Base-by-base conservation (phyloP, 2,329 filamentous ascomycete genomes). In the Lasiodiplodia sp. region DNA sequence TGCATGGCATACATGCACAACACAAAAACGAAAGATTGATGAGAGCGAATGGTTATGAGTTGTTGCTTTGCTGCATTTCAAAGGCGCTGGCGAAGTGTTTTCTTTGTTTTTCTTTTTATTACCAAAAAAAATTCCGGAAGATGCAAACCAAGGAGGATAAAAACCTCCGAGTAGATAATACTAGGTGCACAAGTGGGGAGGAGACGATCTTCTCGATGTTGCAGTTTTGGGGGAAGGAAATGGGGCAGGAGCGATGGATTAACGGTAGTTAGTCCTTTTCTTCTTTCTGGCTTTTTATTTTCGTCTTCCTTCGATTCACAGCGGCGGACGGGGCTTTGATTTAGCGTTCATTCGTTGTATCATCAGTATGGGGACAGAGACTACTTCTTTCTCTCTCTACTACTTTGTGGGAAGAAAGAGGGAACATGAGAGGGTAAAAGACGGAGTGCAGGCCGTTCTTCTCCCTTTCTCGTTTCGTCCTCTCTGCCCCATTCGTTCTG, bases 51-150 rank as follows among this genome's bases (percentile, higher is more conserved):
- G 38, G 28, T 25, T 16, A 58, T 28, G 55, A 58, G 65, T 52
- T 40, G 51, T 37, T 53, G 38, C 64, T 31, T 34, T 66, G 53
- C 56, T 63, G 58, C 58, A 63, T 63, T 63, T 63, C 18, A 25
- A 49, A 38, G 56, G 44, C 53, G 55, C 65, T 28, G 65, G 65
- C 55, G 65, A 51, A 37, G 52, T 55, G 31, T 67, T 34, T 38
- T 31, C 7, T 14, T 8, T 47, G n/a, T 40, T 37, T 67, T 47
- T 40, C 34, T 12, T 55, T 65, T 53, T 55, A 31, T 12, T 18
- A 16, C 8, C 31, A 57, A 31, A 31, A 18, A 16, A 38, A 57
- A 6, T 47, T 21, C 21, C 44, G 8, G 31, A 11, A 23, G 55
- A 56, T 57, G 55, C 16, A 14, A 57, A 8, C 10, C 4, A 47